Conservation (phyloP, 1,284 basidiomycete genomes). For the Boletus chippewaensis region DNA sequence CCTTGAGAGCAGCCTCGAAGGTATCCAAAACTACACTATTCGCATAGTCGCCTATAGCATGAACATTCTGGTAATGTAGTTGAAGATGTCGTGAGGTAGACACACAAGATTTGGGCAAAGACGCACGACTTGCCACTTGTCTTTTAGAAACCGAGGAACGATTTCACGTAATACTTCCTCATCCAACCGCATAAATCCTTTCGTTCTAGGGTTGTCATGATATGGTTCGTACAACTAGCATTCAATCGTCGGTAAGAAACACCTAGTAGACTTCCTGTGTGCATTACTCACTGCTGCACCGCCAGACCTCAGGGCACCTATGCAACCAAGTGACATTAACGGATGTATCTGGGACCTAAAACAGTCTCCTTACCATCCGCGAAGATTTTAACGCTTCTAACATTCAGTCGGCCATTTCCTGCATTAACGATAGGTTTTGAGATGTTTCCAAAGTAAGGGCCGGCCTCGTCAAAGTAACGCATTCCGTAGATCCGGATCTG, state of each 20-base stretch:
- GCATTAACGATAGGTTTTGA: conserved; percentile 51
- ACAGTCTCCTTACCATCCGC: conserved; percentile 55
- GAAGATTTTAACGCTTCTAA: conserved; percentile 86
- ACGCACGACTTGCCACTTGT: conserved; percentile 78
- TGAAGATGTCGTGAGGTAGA: conserved; percentile 1
- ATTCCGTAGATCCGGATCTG: conserved; percentile 71
- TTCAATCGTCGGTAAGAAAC: background rate
- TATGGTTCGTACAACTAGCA: conserved; percentile 71
- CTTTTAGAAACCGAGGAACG: conserved; percentile 64
- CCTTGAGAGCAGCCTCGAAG: conserved; percentile 63
- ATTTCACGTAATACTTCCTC: conserved; percentile 56
- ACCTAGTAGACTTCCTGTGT: background rate
- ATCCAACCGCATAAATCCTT: conserved; percentile 71
- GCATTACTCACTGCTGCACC: conserved; percentile 71
- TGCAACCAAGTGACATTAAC: conserved; percentile 3
- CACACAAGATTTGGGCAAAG: background rate
- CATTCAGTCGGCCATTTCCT: conserved; percentile 56
- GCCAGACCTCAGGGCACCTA: conserved; percentile 83
- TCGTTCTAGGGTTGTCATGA: conserved; percentile 68
- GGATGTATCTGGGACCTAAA: background rate
- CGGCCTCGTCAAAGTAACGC: conserved; percentile 62
- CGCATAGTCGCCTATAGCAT: conserved; percentile 88
- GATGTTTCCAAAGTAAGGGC: conserved; percentile 72
- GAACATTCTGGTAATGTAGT: conserved; percentile 57
- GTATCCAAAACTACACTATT: conserved; percentile 80